These are phyloP conservation scores for Sclerotinia borealis DNA, from an alignment of 2,329 filamentous ascomycete species.

Conservation along the genomic window DNA sequence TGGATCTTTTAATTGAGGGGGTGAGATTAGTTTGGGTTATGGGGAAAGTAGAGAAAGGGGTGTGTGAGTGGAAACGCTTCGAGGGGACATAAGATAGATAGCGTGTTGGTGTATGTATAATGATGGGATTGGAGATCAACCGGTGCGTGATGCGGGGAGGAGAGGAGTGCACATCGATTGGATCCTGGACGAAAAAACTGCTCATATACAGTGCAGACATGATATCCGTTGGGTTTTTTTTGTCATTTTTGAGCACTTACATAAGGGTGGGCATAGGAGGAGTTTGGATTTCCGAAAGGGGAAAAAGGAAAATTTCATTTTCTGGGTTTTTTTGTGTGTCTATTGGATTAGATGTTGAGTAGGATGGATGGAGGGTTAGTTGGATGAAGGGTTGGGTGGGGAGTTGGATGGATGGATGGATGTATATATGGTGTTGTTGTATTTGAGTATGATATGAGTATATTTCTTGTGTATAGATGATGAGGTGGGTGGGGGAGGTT, in stretches of 20 bases:
- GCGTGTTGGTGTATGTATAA: not conserved
- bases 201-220: not conserved
- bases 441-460: no score
- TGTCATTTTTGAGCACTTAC: not conserved
- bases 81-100: not conserved
- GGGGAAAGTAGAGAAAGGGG: not conserved
- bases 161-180: not conserved
- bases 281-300: not conserved
- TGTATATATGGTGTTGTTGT: no score
- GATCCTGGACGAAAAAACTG: not conserved
- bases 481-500: no score
- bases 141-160: no score
- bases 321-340: not conserved
- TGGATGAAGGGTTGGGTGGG: no score
- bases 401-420: no score
- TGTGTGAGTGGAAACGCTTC: not conserved
- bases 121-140: not conserved
- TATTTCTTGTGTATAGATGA: no score
- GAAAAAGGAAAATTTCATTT: not conserved
- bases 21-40: not conserved
- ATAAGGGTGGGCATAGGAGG: not conserved
- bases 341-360: not conserved
- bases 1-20: conserved; percentile 2
- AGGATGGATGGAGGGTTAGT: not conserved
- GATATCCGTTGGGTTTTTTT: conserved; percentile 1